A percentile compares a stretch with the other conserved stretches of the same genome.
Conservation (phyloP, 176 grass and related monocot genomes). For the Eragrostis nindensis region DNA sequence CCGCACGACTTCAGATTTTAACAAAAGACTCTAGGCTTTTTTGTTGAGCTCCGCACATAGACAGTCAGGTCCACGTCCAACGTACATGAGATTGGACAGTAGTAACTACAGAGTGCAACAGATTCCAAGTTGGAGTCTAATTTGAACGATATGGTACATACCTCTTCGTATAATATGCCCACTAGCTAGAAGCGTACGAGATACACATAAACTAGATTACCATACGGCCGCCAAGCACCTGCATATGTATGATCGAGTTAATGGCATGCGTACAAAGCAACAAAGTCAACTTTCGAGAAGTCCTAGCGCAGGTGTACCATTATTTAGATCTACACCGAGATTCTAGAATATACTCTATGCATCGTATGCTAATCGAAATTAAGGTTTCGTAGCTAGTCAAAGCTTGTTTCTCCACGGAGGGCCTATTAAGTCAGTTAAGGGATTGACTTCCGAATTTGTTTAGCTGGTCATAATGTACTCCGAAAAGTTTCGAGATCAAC, state of each 20-base stretch:
- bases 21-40: neutral
- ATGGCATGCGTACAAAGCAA: neutral
- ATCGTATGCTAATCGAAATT: neutral
- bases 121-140: neutral
- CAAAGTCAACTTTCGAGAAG: constrained; percentile 27
- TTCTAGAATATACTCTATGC: neutral
- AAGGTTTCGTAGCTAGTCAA: neutral
- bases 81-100: too few relatives aligned
- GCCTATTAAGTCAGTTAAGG: neutral
- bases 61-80: too few relatives aligned
- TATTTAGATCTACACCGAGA: neutral
- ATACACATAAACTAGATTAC: constrained; percentile 11
- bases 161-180: neutral
- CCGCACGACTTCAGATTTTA: neutral
- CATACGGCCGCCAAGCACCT: neutral
- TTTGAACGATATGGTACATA: neutral
- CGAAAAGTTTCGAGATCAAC: neutral
- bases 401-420: neutral
- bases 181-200: neutral
- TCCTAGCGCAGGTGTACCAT: neutral
- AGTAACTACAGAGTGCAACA: neutral
- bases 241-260: neutral
- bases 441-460: neutral
- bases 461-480: neutral
- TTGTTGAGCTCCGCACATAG: neutral